phyloP scores from a whole-genome alignment of 768 basidiomycete genomes.

The Boletus subcaerulescens region DNA sequence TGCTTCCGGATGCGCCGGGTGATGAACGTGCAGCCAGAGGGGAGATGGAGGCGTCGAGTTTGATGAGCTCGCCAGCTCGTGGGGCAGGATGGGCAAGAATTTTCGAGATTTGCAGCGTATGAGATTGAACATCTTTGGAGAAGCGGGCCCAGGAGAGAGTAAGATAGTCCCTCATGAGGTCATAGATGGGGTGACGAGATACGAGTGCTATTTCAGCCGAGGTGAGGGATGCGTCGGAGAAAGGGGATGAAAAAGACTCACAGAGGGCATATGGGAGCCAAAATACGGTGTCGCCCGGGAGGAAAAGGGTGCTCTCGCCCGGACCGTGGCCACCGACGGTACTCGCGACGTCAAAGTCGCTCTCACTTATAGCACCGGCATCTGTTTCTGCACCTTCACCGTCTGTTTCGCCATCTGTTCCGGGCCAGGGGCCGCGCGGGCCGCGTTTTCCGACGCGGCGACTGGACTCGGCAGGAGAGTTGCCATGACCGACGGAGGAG shows the following conservation, averaged over 20 bases:
- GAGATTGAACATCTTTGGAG: conserved; percentile 90
- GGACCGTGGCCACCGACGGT: conserved; percentile 72
- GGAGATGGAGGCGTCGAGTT: conserved; percentile 77
- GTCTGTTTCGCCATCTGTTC: conserved; percentile 67
- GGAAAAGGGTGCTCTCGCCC: conserved; percentile 84
- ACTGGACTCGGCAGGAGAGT: conserved; percentile 48
- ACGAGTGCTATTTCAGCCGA: conserved; percentile 59
- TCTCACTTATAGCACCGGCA: conserved; percentile 74
- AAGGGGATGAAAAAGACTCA: conserved; percentile 37
- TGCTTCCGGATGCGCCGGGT: conserved; percentile 36
- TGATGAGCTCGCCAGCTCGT: conserved; percentile 81
- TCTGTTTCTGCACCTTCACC: conserved; percentile 70
- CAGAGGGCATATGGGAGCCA: conserved; percentile 94
- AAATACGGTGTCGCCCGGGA: conserved; percentile 87
- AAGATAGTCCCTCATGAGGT: conserved; percentile 92
- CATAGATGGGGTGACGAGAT: conserved; percentile 91
- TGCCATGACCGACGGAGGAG: conserved; percentile 45
- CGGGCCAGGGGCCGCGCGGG: conserved; percentile 70
- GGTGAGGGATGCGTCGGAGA: conserved; percentile 7
- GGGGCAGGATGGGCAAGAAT: conserved; percentile 86
- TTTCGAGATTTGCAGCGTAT: conserved; percentile 86
- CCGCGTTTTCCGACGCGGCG: conserved; percentile 59
- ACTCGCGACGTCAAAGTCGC: conserved; percentile 81
- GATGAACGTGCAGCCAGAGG: conserved; percentile 40
- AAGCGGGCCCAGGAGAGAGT: conserved; percentile 95